Percentiles rank a stretch among this genome's conserved stretches.
phyloP scores from a whole-genome alignment of 2,329 filamentous ascomycete species.

The Ceratocystis cubensis region DNA sequence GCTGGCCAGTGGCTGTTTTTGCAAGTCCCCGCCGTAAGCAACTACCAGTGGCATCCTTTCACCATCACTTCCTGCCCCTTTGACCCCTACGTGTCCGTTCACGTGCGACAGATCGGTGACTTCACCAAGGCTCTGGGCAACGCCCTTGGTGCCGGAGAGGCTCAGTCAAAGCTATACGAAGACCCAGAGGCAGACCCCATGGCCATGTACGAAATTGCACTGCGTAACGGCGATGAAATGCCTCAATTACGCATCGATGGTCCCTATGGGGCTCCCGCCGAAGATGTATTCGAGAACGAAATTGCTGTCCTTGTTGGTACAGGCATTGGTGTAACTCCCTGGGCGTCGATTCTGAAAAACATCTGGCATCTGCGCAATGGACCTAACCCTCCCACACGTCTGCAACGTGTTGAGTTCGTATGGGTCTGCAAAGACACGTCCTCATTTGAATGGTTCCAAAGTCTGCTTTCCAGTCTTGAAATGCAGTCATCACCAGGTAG shows the following conservation, averaged over 20 bases:
- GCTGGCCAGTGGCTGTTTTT: slow-evolving; percentile 85
- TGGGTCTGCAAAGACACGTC: slow-evolving; percentile 83
- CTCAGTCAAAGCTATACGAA: slow-evolving; percentile 69
- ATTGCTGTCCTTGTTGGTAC: slow-evolving; percentile 67
- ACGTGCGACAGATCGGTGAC: slow-evolving; percentile 80
- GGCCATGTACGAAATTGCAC: slow-evolving; percentile 83
- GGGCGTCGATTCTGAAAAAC: slow-evolving; percentile 70
- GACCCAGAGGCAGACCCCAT: slow-evolving; percentile 56
- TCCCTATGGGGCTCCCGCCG: slow-evolving; percentile 81
- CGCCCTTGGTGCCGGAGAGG: slow-evolving; percentile 64
- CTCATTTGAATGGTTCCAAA: slow-evolving; percentile 90
- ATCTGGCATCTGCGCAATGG: slow-evolving; percentile 79
- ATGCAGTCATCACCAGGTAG: slow-evolving; percentile 53
- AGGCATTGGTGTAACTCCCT: slow-evolving; percentile 65
- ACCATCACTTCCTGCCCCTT: slow-evolving; percentile 87
- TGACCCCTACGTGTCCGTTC: slow-evolving; percentile 74
- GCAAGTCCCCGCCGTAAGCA: slow-evolving; percentile 67
- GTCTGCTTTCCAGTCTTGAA: slow-evolving; percentile 69
- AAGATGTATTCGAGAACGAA: slow-evolving; percentile 80
- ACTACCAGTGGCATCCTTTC: slow-evolving; percentile 81
- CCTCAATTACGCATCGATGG: slow-evolving; percentile 70
- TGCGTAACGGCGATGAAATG: slow-evolving; percentile 75
- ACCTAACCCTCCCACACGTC: slow-evolving; percentile 65
- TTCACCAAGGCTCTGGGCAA: slow-evolving; percentile 72
- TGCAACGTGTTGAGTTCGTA: slow-evolving; percentile 82